phyloP scores from a whole-genome alignment of 768 basidiomycete genomes.

The Holtermanniella nyarrowii region DNA sequence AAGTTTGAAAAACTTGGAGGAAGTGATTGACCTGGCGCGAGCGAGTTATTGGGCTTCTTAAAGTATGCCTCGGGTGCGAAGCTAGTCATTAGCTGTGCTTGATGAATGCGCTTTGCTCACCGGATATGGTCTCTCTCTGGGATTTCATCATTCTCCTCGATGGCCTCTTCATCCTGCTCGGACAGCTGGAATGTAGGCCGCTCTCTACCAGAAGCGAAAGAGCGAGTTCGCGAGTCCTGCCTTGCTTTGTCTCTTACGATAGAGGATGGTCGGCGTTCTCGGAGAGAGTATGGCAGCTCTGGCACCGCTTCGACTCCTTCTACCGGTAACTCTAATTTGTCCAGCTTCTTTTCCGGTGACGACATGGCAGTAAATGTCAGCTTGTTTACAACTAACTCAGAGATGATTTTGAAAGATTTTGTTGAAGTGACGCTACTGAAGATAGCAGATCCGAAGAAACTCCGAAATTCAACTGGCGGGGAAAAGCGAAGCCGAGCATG shows the following conservation, averaged over 20 bases:
- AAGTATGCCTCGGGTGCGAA: too few species aligned
- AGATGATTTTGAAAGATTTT: too few species aligned
- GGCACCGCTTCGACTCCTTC: neutral
- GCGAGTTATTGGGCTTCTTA: neutral
- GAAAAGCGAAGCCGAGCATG: too few species aligned
- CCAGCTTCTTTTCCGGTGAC: neutral
- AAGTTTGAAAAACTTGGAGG: neutral
- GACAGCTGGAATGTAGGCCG: neutral
- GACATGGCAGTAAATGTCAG: neutral
- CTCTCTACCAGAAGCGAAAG: neutral
- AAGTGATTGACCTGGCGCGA: neutral
- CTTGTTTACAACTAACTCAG: too few species aligned
- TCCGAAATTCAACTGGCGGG: too few species aligned
- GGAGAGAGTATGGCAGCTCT: neutral
- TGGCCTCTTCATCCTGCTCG: neutral
- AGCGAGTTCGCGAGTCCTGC: neutral
- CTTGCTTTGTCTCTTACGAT: neutral
- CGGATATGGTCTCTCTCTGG: neutral
- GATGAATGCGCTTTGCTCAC: too few species aligned
- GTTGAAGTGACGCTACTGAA: too few species aligned
- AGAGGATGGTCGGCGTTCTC: neutral
- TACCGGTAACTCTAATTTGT: neutral
- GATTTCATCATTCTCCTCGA: neutral
- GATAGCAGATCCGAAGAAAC: too few species aligned
- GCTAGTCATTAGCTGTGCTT: too few species aligned